Evolutionary conservation across 2,329 filamentous ascomycete genomes (phyloP).

Genomic region (Phaeosphaeriaceae sp.): DNA sequence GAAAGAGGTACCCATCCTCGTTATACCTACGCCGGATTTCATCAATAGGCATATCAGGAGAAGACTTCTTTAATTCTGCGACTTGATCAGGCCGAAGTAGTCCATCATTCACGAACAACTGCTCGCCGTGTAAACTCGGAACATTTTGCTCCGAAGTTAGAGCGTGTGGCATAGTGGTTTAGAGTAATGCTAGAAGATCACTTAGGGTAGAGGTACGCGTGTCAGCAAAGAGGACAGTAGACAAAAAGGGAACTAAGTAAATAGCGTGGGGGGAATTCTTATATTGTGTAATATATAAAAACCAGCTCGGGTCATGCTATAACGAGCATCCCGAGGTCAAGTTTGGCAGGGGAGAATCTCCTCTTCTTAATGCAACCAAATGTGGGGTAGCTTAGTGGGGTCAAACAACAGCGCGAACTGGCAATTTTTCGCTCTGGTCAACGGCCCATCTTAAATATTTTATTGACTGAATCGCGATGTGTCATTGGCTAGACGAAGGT

Average conservation of each 20-base stretch:
- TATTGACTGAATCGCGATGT: slow-evolving; percentile 25
- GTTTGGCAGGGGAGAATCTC: slow-evolving; percentile 16
- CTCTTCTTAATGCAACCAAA: slow-evolving; percentile 10
- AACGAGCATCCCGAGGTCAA: slow-evolving; percentile 4
- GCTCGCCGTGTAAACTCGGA: slow-evolving; percentile 33
- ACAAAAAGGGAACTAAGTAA: background rate
- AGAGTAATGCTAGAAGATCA: background rate
- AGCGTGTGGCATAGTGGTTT: slow-evolving; percentile 42
- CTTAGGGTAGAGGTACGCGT: too few species aligned
- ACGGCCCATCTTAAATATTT: slow-evolving; percentile 1
- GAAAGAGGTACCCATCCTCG: slow-evolving; percentile 61
- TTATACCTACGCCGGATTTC: slow-evolving; percentile 56
- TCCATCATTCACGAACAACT: slow-evolving; percentile 55
- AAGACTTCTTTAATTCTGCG: slow-evolving; percentile 51
- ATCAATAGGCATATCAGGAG: slow-evolving; percentile 53
- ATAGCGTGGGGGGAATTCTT: too few species aligned
- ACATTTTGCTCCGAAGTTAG: slow-evolving; percentile 27
- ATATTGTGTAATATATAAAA: background rate
- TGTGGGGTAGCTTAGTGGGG: slow-evolving; percentile 27
- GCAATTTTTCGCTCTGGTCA: slow-evolving; percentile 11
- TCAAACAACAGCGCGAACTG: slow-evolving; percentile 4
- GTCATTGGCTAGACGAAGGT: slow-evolving; percentile 18
- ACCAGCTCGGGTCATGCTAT: slow-evolving; percentile 6
- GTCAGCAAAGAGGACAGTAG: slow-evolving; percentile 1
- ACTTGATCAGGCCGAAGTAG: slow-evolving; percentile 55